These are phyloP conservation scores for Hypoxylon sp. DNA, from an alignment of 2,329 filamentous ascomycete species.

Conservation along the genomic window DNA sequence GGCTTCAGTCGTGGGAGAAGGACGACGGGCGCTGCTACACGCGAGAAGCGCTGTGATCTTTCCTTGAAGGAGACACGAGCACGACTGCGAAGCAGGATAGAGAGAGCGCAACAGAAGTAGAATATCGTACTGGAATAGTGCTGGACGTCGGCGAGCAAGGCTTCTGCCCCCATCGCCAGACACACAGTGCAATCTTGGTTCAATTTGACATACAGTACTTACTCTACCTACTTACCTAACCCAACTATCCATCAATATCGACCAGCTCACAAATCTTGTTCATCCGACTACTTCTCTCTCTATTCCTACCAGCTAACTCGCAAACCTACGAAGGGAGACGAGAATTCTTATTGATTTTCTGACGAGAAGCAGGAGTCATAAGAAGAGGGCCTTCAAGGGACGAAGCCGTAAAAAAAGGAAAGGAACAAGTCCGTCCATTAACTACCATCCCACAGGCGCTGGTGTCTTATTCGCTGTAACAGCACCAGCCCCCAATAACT, in stretches of 20 bases:
- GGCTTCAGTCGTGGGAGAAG: slow-evolving; percentile 42
- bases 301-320: slow-evolving; percentile 12
- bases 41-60: slow-evolving; percentile 33
- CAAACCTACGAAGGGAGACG: slow-evolving; percentile 16
- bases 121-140: slow-evolving; percentile 23
- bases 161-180: slow-evolving; percentile 33
- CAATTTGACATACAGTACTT: slow-evolving; percentile 12
- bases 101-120: slow-evolving; percentile 10
- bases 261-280: slow-evolving; percentile 20
- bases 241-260: slow-evolving; percentile 21
- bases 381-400: slow-evolving; percentile 27
- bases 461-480: slow-evolving; percentile 39
- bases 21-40: slow-evolving; percentile 40
- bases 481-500: slow-evolving; percentile 44
- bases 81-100: slow-evolving; percentile 7
- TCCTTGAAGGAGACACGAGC: slow-evolving; percentile 21
- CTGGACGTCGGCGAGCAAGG: slow-evolving; percentile 35
- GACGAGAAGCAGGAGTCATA: slow-evolving; percentile 3
- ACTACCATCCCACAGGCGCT: slow-evolving; percentile 30
- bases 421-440: slow-evolving; percentile 1
- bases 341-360: slow-evolving; percentile 10
- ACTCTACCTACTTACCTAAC: slow-evolving; percentile 18
- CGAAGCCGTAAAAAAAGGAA: slow-evolving; percentile 19
- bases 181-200: slow-evolving; percentile 32
- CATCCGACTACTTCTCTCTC: slow-evolving; percentile 1